Evolutionary conservation across 1,284 basidiomycete species (phyloP).

Genomic region (Anthracocystis walkeri): DNA sequence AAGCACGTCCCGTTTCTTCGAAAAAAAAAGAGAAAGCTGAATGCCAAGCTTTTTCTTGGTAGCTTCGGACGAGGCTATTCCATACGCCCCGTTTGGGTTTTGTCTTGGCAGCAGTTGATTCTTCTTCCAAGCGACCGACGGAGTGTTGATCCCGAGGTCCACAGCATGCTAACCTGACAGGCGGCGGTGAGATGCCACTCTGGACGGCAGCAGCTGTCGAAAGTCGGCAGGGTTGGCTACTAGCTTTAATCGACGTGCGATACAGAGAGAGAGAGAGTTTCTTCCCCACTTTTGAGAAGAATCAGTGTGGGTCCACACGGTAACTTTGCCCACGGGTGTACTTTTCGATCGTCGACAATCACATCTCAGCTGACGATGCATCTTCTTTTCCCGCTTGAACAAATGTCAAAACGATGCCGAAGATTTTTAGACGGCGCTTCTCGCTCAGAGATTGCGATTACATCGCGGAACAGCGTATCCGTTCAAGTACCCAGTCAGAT

Average conservation of each 20-base stretch:
- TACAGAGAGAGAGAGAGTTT: too few relatives aligned
- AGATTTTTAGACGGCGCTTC: too few relatives aligned
- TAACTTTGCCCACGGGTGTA: neutral
- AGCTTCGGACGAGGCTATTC: slow-evolving; percentile 30
- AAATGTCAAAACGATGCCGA: too few relatives aligned
- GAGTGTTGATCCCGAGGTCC: neutral
- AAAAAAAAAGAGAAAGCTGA: neutral
- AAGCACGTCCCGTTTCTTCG: neutral
- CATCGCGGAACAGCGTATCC: too few relatives aligned
- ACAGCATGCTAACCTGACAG: too few relatives aligned
- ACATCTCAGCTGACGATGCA: slow-evolving; percentile 1
- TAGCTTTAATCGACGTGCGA: too few relatives aligned
- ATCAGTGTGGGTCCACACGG: neutral
- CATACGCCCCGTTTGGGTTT: slow-evolving; percentile 19
- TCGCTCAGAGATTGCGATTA: too few relatives aligned
- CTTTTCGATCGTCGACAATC: neutral
- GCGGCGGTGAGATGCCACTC: neutral
- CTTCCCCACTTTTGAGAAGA: slow-evolving; percentile 26
- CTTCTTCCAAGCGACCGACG: slow-evolving; percentile 17
- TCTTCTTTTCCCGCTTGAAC: too few relatives aligned
- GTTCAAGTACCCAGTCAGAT: too few relatives aligned
- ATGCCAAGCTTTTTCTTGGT: slow-evolving; percentile 24
- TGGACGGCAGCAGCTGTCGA: too few relatives aligned
- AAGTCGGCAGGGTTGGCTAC: too few relatives aligned
- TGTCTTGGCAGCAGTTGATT: slow-evolving; percentile 16